Evolutionary conservation across 129 eudicot species (phyloP).

Genomic region (Chrysanthemum lavandulifolium): DNA sequence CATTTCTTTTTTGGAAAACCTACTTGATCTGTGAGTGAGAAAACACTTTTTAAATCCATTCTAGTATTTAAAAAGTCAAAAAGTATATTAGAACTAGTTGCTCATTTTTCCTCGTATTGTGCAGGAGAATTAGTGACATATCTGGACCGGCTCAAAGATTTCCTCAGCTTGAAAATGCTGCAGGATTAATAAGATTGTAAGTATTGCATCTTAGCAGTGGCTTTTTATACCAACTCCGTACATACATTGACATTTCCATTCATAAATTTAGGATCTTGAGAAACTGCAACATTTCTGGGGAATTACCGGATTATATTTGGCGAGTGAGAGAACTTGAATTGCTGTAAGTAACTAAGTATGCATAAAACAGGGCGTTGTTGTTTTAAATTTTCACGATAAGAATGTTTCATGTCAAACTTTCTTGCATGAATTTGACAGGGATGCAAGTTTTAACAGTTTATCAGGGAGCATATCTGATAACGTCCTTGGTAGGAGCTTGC

Average conservation of each 20-base stretch:
- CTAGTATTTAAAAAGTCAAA: too few species aligned
- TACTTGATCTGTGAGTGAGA: slow-evolving; percentile 64
- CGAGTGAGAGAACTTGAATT: slow-evolving; percentile 43
- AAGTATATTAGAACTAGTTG: not conserved
- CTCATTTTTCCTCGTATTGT: slow-evolving; percentile 17
- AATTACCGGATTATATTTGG: slow-evolving; percentile 71
- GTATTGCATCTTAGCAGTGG: slow-evolving; percentile 9
- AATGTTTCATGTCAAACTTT: slow-evolving; percentile 13
- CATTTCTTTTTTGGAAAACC: slow-evolving; percentile 50
- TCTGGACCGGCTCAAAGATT: slow-evolving; percentile 54
- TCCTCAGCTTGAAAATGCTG: slow-evolving; percentile 52
- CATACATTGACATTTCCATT: slow-evolving; percentile 12
- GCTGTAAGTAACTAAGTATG: slow-evolving; percentile 49
- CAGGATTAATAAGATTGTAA: slow-evolving; percentile 58
- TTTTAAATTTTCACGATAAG: not conserved
- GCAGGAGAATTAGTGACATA: slow-evolving; percentile 78
- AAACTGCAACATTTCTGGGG: slow-evolving; percentile 73
- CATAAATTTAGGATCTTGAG: slow-evolving; percentile 66
- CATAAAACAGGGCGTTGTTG: not conserved
- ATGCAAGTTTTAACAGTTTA: slow-evolving; percentile 70
- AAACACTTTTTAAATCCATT: not conserved
- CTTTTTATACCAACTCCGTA: too few species aligned
- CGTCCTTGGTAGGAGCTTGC: slow-evolving; percentile 56
- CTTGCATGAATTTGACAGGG: slow-evolving; percentile 46
- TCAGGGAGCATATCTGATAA: slow-evolving; percentile 58